Percentiles rank a stretch among this genome's conserved stretches.
phyloP scores from a whole-genome alignment of 495 filamentous ascomycete species.

The Podospora comata region DNA sequence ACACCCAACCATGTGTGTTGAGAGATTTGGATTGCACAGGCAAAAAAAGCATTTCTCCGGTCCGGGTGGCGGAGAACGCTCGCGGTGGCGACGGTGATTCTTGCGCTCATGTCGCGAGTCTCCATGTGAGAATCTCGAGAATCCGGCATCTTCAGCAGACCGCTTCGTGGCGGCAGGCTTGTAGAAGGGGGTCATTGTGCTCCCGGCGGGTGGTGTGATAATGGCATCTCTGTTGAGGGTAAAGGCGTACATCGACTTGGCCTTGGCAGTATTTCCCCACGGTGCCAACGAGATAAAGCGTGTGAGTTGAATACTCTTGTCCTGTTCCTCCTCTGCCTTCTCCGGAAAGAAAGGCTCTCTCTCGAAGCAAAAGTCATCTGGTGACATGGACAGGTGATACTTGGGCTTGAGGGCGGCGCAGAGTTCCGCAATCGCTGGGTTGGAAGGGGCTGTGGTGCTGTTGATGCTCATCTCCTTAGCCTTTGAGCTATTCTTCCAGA shows the following conservation, averaged over 20 bases:
- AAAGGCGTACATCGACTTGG: conserved; percentile 91
- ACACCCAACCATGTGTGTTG: conserved; percentile 81
- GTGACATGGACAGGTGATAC: conserved; percentile 79
- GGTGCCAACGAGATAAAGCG: conserved; percentile 85
- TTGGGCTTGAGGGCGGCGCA: conserved; percentile 72
- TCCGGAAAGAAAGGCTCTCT: conserved; percentile 87
- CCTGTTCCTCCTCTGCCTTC: conserved; percentile 26
- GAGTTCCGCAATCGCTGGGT: conserved; percentile 65
- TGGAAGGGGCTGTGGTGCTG: conserved; percentile 34
- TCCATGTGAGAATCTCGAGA: conserved; percentile 63
- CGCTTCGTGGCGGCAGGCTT: conserved; percentile 52
- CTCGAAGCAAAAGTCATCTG: conserved; percentile 67
- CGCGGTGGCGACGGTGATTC: conserved; percentile 47
- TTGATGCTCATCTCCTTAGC: conserved; percentile 50
- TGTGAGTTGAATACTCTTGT: conserved; percentile 58
- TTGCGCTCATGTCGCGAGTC: conserved; percentile 57
- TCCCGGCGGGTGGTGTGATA: conserved; percentile 57
- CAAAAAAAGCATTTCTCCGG: conserved; percentile 93
- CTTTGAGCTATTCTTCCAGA: conserved; percentile 54
- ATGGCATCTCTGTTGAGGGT: conserved; percentile 60
- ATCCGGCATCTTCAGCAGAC: conserved; percentile 55
- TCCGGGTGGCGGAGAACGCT: conserved; percentile 56
- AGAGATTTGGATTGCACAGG: conserved; percentile 74
- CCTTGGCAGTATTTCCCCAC: conserved; percentile 66
- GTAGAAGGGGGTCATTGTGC: conserved; percentile 67